Evolutionary conservation across 352 stramenopile genomes (phyloP).

Genomic region (Pythium sukuiense): DNA sequence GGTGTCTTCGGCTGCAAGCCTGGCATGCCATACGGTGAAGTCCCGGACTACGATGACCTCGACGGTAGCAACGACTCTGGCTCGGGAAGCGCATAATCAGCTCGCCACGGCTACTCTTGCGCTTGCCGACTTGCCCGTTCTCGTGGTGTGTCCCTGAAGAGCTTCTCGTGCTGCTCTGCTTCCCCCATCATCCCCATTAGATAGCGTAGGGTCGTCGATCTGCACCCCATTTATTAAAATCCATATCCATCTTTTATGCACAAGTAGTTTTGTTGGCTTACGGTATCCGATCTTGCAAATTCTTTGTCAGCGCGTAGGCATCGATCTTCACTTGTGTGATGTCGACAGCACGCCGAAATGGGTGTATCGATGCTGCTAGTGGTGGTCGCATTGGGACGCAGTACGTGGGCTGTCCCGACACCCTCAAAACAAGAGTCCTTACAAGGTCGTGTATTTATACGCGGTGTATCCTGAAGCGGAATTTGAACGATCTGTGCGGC

Average conservation of each 20-base stretch:
- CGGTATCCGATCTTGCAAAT: neutral
- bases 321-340: neutral
- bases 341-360: neutral
- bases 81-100: constrained; percentile 3
- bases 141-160: neutral
- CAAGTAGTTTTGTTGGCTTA: neutral
- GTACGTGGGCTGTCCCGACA: no score
- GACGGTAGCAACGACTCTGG: constrained; percentile 1
- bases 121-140: neutral
- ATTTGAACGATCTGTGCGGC: no score
- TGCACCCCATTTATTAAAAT: neutral
- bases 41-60: constrained; percentile 13
- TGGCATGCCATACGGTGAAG: constrained; percentile 14
- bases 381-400: no score
- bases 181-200: neutral
- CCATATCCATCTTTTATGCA: neutral
- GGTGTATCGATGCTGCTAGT: neutral
- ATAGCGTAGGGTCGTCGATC: neutral
- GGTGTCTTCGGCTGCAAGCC: constrained; percentile 35
- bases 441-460: no score
- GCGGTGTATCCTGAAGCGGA: no score
- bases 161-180: neutral
- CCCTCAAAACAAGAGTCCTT: no score
- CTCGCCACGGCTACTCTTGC: neutral
- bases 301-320: neutral